Percentiles rank a stretch among this genome's conserved stretches.
Evolutionary conservation across 306 rosid genomes (phyloP).

Genomic region (Quercus berberidifolia): DNA sequence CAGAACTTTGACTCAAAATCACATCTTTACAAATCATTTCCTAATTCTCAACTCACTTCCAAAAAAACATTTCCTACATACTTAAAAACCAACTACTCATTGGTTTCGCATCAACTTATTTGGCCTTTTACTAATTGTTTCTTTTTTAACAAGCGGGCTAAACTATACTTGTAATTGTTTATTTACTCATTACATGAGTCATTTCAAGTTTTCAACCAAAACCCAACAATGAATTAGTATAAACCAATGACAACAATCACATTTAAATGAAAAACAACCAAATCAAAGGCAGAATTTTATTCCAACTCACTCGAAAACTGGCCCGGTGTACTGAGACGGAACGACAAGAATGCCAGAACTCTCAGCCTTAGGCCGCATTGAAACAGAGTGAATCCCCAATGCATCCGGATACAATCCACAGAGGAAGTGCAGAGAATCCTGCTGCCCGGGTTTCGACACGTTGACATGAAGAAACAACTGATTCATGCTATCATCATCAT

Average conservation of each 20-base stretch:
- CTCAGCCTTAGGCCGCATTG: slow-evolving; percentile 58
- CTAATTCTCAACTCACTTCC: too few relatives aligned
- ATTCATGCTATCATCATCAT: slow-evolving; percentile 40
- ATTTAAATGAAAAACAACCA: background rate
- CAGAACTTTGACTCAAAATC: too few relatives aligned
- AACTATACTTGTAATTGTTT: too few relatives aligned
- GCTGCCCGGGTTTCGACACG: slow-evolving; percentile 59
- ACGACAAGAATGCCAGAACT: slow-evolving; percentile 28
- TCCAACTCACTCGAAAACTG: slow-evolving; percentile 61
- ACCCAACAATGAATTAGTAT: background rate
- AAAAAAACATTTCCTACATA: too few relatives aligned
- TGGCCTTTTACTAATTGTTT: too few relatives aligned
- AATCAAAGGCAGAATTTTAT: background rate
- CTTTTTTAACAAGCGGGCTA: too few relatives aligned
- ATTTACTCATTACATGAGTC: background rate
- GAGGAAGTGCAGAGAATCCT: slow-evolving; percentile 58
- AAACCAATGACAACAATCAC: background rate
- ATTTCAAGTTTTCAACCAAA: background rate
- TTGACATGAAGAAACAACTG: slow-evolving; percentile 81
- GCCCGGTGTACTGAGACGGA: slow-evolving; percentile 57
- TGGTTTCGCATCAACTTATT: too few relatives aligned
- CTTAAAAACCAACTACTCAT: too few relatives aligned
- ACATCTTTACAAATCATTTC: too few relatives aligned
- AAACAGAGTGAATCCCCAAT: slow-evolving; percentile 84
- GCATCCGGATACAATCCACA: slow-evolving; percentile 90